Evolutionary conservation across 1,284 basidiomycete genomes (phyloP), one percentile per base, ranked within the genome.

Genomic region (Peniophora sp.): DNA sequence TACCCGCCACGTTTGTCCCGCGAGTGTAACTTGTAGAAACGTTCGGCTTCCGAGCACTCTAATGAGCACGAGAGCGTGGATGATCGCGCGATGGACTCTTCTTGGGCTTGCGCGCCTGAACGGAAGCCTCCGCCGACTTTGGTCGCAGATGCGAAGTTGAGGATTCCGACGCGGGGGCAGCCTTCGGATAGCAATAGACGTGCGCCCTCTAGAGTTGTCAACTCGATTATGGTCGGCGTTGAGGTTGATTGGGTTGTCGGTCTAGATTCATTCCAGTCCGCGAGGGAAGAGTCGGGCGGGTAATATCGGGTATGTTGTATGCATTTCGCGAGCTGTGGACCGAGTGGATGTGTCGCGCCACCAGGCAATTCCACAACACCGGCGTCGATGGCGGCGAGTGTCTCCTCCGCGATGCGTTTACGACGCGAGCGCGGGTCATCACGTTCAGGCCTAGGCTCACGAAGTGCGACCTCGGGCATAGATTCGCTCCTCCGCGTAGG

Each of bases 81-180:
- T 1, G 81, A 76, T 42, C 85, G 78, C 2, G 85, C 83, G 55
- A 88, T 74, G 43, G 79, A 81, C 63, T 88, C 85, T 62, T 88
- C 85, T 60, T 88, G 85, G 2, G 85, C 83, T 55, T 76, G 75
- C 2, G 83, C 75, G 27, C 85, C 86, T 36, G 56, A 68, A 32
- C 78, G 66, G 62, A 88, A 87, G 1, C 85, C 84, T 5, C 85
- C 84, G 1, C 84, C 85, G 1, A 82, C 80, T 23, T 78, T 77
- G 55, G 71, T 82, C 8, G 85, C 83, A 12, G 81, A 84, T 3
- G 83, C 84, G 57, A 86, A 87, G 61, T 80, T 85, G 37, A 87
- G 73, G 3, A 87, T 64, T 14, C 81, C 83, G 15, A 84, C 70
- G 47, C 66, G 59, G 46, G 57, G 50, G 46, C 57, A 58, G 52